Conservation (phyloP, 2,329 filamentous ascomycete genomes). For the Cadophora luteo-olivacea region DNA sequence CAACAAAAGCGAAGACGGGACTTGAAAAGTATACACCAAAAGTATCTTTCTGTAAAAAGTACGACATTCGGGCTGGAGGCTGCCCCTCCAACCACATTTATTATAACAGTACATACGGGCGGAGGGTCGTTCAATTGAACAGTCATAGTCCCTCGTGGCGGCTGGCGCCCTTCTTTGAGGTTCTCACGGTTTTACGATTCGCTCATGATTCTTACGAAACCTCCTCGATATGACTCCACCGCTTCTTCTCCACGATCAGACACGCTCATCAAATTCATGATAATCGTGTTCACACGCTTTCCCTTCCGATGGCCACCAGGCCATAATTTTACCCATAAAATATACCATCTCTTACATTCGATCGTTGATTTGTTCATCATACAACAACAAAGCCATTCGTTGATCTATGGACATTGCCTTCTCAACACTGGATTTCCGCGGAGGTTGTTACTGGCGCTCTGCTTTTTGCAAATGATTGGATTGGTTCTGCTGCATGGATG, state of each 20-base stretch:
- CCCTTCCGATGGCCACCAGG: background rate
- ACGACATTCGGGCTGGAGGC: constrained; percentile 12
- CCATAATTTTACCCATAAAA: background rate
- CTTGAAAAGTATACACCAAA: constrained; percentile 21
- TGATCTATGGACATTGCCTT: background rate
- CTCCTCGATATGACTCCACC: constrained; percentile 1
- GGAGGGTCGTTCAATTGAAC: constrained; percentile 11
- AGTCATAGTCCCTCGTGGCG: constrained; percentile 5
- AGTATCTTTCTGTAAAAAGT: constrained; percentile 27
- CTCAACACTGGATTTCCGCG: constrained; percentile 8
- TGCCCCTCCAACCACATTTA: background rate
- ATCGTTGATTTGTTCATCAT: background rate
- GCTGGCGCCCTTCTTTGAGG: constrained; percentile 6
- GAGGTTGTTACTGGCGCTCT: constrained; percentile 8
- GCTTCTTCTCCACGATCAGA: background rate
- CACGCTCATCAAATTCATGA: constrained; percentile 2
- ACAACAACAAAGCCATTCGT: background rate
- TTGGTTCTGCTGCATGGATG: background rate
- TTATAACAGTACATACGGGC: constrained; percentile 21
- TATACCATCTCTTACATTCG: constrained; percentile 4
- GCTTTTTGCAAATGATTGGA: constrained; percentile 5
- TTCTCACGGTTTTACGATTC: constrained; percentile 12
- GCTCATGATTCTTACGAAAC: constrained; percentile 12
- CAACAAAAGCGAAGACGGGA: constrained; percentile 20
- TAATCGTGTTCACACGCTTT: constrained; percentile 6